A percentile compares a stretch with the other conserved stretches of the same genome.
Conservation (phyloP, 148 eudicot genomes). For the Euryodendron excelsum region DNA sequence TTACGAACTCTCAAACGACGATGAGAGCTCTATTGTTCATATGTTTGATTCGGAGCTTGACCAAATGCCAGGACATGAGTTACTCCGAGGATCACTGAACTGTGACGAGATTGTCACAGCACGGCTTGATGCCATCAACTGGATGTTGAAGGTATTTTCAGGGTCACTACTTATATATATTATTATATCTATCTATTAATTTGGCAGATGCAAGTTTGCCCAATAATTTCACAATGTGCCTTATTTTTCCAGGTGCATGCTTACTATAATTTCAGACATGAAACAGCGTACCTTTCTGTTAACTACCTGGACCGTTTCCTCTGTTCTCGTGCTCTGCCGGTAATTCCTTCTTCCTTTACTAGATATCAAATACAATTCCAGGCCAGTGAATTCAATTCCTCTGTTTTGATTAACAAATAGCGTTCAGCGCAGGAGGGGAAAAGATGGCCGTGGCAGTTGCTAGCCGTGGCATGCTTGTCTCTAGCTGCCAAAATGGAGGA, state of each 20-base stretch:
- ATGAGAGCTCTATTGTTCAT: not conserved
- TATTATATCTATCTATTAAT: not conserved
- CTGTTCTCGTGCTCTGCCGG: not conserved
- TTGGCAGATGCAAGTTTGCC: too few species aligned
- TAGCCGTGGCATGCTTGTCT: slow-evolving; percentile 17
- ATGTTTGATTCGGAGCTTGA: slow-evolving; percentile 8
- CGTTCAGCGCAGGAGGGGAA: not conserved
- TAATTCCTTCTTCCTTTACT: not conserved
- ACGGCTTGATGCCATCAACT: not conserved
- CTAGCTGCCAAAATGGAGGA: slow-evolving; percentile 22
- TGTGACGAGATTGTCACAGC: not conserved
- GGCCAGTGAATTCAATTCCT: not conserved
- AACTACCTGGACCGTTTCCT: slow-evolving; percentile 13
- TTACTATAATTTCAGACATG: slow-evolving; percentile 6
- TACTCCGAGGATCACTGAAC: not conserved
- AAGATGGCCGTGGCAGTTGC: slow-evolving; percentile 13
- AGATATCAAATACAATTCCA: too few species aligned
- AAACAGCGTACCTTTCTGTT: slow-evolving; percentile 8
- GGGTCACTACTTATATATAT: too few species aligned
- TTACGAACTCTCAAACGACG: not conserved
- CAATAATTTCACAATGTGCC: not conserved
- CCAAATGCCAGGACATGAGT: not conserved
- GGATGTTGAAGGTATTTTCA: slow-evolving; percentile 14
- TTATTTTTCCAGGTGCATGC: slow-evolving; percentile 1
- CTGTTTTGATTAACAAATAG: not conserved